Evolutionary conservation across 2,329 filamentous ascomycete genomes (phyloP).

Genomic region (Akanthomyces dipterigenus): DNA sequence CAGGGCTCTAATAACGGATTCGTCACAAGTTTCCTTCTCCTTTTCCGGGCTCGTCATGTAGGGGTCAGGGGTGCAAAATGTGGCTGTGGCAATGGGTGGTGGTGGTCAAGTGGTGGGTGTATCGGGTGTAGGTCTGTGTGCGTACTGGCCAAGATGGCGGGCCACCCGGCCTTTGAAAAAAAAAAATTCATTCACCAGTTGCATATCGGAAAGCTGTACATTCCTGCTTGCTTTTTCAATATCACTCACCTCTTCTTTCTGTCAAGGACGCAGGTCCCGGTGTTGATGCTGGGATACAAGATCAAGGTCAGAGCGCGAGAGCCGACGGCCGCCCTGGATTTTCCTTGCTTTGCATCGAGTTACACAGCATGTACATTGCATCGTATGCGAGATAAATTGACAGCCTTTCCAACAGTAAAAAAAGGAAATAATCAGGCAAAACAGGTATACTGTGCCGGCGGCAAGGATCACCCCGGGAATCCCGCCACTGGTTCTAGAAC

Average conservation of each 20-base stretch:
- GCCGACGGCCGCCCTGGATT: neutral
- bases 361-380: neutral
- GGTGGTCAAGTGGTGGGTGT: too few relatives aligned
- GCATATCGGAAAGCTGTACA: too few relatives aligned
- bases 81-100: too few relatives aligned
- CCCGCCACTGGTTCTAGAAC: neutral
- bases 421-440: neutral
- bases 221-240: too few relatives aligned
- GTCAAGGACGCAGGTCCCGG: too few relatives aligned
- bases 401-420: neutral
- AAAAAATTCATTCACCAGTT: neutral
- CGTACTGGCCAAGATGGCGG: neutral
- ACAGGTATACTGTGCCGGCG: neutral
- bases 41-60: neutral
- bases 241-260: too few relatives aligned
- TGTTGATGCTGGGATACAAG: neutral
- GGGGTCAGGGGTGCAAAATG: neutral
- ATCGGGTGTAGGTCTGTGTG: neutral
- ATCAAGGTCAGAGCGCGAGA: neutral
- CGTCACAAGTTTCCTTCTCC: neutral
- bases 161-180: neutral
- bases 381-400: slow-evolving; percentile 5
- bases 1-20: neutral
- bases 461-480: neutral
- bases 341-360: neutral